Conservation (phyloP, 202 grass and related monocot species). For the Setaria italica region DNA sequence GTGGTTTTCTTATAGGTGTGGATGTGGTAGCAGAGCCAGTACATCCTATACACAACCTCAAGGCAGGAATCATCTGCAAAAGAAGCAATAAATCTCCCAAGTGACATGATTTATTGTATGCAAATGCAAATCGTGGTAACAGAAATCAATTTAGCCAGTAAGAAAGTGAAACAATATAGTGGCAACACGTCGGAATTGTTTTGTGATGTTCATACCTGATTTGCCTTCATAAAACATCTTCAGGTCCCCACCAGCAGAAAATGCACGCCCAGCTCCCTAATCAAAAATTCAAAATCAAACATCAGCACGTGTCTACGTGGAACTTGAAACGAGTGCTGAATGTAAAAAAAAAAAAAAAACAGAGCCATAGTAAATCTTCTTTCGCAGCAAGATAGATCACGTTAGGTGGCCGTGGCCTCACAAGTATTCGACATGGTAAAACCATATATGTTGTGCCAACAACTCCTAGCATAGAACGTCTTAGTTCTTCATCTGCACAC, state of each 20-base stretch:
- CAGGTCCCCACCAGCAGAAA: constrained; percentile 93
- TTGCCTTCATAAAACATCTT: constrained; percentile 98
- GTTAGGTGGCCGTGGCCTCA: too few relatives aligned
- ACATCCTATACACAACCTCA: constrained; percentile 97
- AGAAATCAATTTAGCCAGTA: constrained; percentile 2
- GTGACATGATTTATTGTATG: background rate
- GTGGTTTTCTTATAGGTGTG: constrained; percentile 89
- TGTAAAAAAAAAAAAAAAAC: background rate
- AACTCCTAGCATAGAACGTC: background rate
- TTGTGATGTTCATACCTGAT: constrained; percentile 56
- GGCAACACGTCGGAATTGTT: background rate
- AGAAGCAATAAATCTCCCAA: background rate
- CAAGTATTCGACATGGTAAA: background rate
- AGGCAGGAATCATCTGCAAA: constrained; percentile 90
- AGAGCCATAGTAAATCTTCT: background rate
- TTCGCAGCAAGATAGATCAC: too few relatives aligned
- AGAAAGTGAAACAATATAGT: background rate
- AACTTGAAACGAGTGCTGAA: constrained; percentile 5
- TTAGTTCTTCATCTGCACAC: background rate
- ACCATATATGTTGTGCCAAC: background rate
- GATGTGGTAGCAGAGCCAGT: constrained; percentile 97
- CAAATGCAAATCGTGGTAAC: constrained; percentile 9
- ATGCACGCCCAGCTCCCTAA: constrained; percentile 82
- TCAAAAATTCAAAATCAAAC: constrained; percentile 33
- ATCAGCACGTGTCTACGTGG: background rate